A percentile compares a stretch with the other conserved stretches of the same genome.
These are phyloP conservation scores for Adansonia rubrostipa DNA, from an alignment of 441 rosid species.

Conservation along the genomic window DNA sequence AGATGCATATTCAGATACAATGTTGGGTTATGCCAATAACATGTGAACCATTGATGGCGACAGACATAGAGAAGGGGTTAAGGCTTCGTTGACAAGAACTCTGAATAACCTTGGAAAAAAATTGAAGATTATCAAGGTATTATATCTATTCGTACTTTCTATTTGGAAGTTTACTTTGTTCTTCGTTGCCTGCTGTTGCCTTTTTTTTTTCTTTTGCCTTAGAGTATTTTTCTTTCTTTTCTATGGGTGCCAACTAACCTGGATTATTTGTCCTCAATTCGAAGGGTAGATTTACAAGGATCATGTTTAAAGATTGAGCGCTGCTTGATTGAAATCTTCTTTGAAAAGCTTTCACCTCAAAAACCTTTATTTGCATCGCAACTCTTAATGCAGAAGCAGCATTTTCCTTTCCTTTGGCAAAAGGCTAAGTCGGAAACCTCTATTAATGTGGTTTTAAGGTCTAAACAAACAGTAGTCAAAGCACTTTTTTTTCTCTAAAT, in stretches of 20 bases:
- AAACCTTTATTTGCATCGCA: not conserved
- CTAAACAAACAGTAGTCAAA: slow-evolving; percentile 13
- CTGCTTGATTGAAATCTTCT: not conserved
- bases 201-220: not conserved
- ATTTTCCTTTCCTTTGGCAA: not conserved
- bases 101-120: slow-evolving; percentile 85
- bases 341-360: slow-evolving; percentile 4
- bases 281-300: not conserved
- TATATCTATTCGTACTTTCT: slow-evolving; percentile 27
- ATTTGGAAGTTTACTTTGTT: not conserved
- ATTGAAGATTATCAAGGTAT: slow-evolving; percentile 82
- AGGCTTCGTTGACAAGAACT: slow-evolving; percentile 88
- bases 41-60: slow-evolving; percentile 94
- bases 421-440: not conserved
- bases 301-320: not conserved
- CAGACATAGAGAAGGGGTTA: slow-evolving; percentile 91
- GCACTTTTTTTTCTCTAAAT: not conserved
- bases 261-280: not conserved
- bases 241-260: not conserved
- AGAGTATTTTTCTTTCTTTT: not conserved
- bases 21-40: slow-evolving; percentile 94
- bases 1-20: slow-evolving; percentile 93
- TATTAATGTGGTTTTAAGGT: not conserved
- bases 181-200: not conserved
- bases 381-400: not conserved